Percentiles rank a stretch among this genome's conserved stretches.
phyloP scores from a whole-genome alignment of 805 yeast genomes.

The Tetrapisispora namnaoensis region DNA sequence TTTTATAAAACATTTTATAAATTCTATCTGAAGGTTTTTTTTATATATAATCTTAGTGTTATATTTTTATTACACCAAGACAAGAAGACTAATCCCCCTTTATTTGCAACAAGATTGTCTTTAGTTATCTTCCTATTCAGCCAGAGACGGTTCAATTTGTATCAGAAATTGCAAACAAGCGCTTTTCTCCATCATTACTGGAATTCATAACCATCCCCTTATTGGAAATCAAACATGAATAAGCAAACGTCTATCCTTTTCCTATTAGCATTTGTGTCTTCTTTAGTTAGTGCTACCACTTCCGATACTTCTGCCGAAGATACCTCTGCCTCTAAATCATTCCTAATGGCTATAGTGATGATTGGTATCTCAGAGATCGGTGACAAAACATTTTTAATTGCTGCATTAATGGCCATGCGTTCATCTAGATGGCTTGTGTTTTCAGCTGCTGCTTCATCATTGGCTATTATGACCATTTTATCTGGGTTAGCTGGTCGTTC shows the following conservation, averaged over 20 bases:
- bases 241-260: background rate
- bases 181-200: too few species aligned
- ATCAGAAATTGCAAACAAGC: too few species aligned
- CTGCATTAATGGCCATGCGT: conserved; percentile 97
- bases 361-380: conserved; percentile 93
- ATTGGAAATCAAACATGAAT: background rate
- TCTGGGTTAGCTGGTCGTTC: conserved; percentile 91
- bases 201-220: too few species aligned
- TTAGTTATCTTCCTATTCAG: too few species aligned
- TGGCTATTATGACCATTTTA: conserved; percentile 82
- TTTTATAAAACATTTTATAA: too few species aligned
- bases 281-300: background rate
- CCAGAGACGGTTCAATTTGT: too few species aligned
- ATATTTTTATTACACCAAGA: too few species aligned
- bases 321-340: conserved; percentile 32
- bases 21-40: too few species aligned
- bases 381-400: conserved; percentile 92
- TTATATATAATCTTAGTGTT: too few species aligned
- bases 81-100: too few species aligned
- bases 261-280: background rate
- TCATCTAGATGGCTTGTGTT: conserved; percentile 79
- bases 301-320: background rate
- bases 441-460: conserved; percentile 73
- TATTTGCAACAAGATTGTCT: too few species aligned
- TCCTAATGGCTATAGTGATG: conserved; percentile 80